These are phyloP conservation scores for Pisolithus microcarpus DNA, from an alignment of 768 basidiomycete genomes.

Conservation along the genomic window DNA sequence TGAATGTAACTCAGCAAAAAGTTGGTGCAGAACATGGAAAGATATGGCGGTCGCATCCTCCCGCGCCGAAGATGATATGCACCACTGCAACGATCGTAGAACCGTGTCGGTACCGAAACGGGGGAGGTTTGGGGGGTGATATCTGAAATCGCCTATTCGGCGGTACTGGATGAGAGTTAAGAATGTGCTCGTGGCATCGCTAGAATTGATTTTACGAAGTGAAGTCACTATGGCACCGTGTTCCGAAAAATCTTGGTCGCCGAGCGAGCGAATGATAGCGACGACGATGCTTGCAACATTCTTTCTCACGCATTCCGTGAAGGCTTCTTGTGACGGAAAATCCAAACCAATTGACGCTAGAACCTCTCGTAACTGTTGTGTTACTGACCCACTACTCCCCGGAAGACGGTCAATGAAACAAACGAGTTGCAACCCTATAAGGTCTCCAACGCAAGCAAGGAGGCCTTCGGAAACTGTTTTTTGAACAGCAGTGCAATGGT, in stretches of 20 bases:
- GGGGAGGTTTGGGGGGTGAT: constrained; percentile 64
- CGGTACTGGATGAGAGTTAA: constrained; percentile 47
- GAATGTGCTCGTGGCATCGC: constrained; percentile 41
- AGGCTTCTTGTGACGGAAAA: constrained; percentile 22
- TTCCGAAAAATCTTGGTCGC: constrained; percentile 57
- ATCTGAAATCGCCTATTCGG: constrained; percentile 36
- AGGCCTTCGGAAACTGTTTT: constrained; percentile 45
- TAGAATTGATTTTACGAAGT: constrained; percentile 32
- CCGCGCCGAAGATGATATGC: constrained; percentile 35
- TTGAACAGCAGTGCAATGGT: constrained; percentile 56
- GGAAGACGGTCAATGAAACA: constrained; percentile 34
- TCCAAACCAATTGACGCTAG: constrained; percentile 30
- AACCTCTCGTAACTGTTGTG: constrained; percentile 27
- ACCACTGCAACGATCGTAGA: constrained; percentile 55
- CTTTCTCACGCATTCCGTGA: constrained; percentile 31
- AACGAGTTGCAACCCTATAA: constrained; percentile 56
- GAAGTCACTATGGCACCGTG: constrained; percentile 43
- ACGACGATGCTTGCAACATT: constrained; percentile 52
- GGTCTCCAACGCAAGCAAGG: constrained; percentile 58
- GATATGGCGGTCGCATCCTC: constrained; percentile 50
- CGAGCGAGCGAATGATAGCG: constrained; percentile 54
- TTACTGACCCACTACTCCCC: constrained; percentile 12
- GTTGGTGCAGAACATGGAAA: constrained; percentile 70
- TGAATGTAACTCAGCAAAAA: constrained; percentile 59
- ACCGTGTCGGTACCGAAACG: constrained; percentile 43